Conservation (phyloP, 371 early-diverging fungal genomes). For the Circinella umbellata region DNA sequence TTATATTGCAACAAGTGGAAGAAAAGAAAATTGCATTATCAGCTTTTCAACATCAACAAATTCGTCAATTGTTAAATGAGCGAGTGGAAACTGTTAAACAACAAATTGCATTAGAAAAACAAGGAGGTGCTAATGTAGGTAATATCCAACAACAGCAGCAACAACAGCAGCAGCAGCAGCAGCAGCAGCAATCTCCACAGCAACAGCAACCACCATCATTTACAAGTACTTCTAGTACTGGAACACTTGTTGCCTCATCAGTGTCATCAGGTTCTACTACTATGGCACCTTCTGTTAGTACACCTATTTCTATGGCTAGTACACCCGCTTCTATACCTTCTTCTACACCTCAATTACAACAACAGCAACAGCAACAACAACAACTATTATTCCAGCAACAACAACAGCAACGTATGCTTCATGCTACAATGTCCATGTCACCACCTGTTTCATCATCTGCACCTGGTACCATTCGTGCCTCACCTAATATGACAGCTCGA, state of each 20-base stretch:
- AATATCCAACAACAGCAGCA: slow-evolving; percentile 9
- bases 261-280: background rate
- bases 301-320: background rate
- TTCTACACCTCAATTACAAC: too few relatives aligned
- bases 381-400: background rate
- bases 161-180: slow-evolving; percentile 13
- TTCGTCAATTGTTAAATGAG: slow-evolving; percentile 13
- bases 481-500: background rate
- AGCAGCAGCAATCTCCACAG: background rate
- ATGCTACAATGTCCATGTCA: slow-evolving; percentile 1
- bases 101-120: background rate
- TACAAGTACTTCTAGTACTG: background rate
- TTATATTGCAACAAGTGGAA: slow-evolving; percentile 36
- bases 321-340: too few relatives aligned
- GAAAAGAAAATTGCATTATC: slow-evolving; percentile 31
- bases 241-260: too few relatives aligned
- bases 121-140: background rate
- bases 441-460: background rate
- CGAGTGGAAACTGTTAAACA: slow-evolving; percentile 23
- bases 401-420: slow-evolving; percentile 6
- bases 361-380: slow-evolving; percentile 15
- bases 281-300: background rate
- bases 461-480: background rate
- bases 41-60: slow-evolving; percentile 34
- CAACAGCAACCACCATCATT: background rate